A percentile compares a stretch with the other conserved stretches of the same genome.
phyloP scores from a whole-genome alignment of 2,329 filamentous ascomycete genomes.

The Onygenales sp. region DNA sequence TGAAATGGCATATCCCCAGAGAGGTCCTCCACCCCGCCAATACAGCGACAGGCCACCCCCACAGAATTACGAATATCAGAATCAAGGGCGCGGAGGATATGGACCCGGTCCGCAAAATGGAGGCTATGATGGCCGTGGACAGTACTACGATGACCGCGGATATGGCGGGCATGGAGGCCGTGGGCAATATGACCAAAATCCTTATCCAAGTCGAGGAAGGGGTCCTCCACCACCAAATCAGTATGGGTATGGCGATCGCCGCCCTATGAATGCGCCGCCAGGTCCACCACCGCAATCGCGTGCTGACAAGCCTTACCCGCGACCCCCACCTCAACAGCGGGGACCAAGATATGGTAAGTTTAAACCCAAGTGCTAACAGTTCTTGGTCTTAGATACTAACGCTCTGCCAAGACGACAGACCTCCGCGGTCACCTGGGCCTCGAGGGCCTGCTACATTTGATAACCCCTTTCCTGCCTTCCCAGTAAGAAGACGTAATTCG shows the following conservation, averaged over 20 bases:
- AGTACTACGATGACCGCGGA: slow-evolving; percentile 15
- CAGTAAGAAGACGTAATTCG: slow-evolving; percentile 22
- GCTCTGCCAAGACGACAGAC: slow-evolving; percentile 16
- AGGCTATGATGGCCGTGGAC: slow-evolving; percentile 19
- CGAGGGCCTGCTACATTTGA: slow-evolving; percentile 32
- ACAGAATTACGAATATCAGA: slow-evolving; percentile 15
- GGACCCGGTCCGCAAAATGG: slow-evolving; percentile 18
- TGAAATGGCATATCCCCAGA: slow-evolving; percentile 30
- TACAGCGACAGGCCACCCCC: slow-evolving; percentile 15
- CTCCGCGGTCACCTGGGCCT: slow-evolving; percentile 21
- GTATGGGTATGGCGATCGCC: slow-evolving; percentile 15
- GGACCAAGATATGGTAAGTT: slow-evolving; percentile 26
- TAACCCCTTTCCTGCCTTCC: slow-evolving; percentile 40
- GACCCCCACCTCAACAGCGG: slow-evolving; percentile 22
- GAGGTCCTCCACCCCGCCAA: slow-evolving; percentile 24
- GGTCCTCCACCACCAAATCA: slow-evolving; percentile 4
- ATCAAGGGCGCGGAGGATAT: slow-evolving; percentile 18
- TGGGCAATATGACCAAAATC: slow-evolving; percentile 2
- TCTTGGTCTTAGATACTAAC: slow-evolving; percentile 7
- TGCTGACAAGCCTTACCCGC: slow-evolving; percentile 7
- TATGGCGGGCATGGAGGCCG: slow-evolving; percentile 14
- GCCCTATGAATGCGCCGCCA: slow-evolving; percentile 6
- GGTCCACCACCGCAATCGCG: background rate
- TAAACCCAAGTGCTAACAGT: background rate
- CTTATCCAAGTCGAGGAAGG: slow-evolving; percentile 1